Percentiles rank a stretch among this genome's conserved stretches.
Conservation (phyloP, 1,139 yeast genomes). For the Scheffersomyces illinoinensis region DNA sequence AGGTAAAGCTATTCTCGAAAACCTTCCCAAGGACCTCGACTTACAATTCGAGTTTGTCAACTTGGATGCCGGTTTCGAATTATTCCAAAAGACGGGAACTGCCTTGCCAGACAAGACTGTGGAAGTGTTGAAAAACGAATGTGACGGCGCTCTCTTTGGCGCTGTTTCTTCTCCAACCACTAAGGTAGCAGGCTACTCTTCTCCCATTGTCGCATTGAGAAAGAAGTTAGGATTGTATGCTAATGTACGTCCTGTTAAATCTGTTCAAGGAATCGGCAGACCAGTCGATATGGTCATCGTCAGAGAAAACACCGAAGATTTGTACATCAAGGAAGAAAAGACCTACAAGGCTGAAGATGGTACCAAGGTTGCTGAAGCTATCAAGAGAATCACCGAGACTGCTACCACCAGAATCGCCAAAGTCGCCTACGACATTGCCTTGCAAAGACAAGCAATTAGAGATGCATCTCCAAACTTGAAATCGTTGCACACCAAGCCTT, state of each 20-base stretch:
- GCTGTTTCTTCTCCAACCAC: constrained; percentile 95
- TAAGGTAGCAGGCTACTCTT: constrained; percentile 94
- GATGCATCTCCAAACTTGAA: constrained; percentile 45
- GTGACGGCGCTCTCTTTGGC: constrained; percentile 97
- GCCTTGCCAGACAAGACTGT: constrained; percentile 96
- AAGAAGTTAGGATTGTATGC: constrained; percentile 94
- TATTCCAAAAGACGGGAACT: constrained; percentile 87
- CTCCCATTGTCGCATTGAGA: constrained; percentile 97
- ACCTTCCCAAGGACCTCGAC: constrained; percentile 72
- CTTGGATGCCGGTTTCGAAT: constrained; percentile 91
- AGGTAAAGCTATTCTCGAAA: constrained; percentile 82
- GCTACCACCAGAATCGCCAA: constrained; percentile 87
- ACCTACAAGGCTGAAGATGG: constrained; percentile 65
- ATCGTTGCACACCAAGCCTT: constrained; percentile 54
- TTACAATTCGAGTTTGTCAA: constrained; percentile 82
- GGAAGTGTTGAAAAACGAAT: constrained; percentile 69
- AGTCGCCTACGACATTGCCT: constrained; percentile 89
- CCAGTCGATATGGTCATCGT: constrained; percentile 97
- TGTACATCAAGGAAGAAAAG: constrained; percentile 90
- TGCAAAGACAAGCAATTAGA: constrained; percentile 83
- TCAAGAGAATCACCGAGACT: constrained; percentile 87
- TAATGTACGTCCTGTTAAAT: constrained; percentile 95
- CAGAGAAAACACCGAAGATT: constrained; percentile 96
- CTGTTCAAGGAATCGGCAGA: constrained; percentile 79
- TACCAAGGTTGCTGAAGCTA: constrained; percentile 92